Percentiles rank a stretch among this genome's conserved stretches.
Conservation (phyloP, 1,139 yeast species). For the Blastobotrys indianensis region DNA sequence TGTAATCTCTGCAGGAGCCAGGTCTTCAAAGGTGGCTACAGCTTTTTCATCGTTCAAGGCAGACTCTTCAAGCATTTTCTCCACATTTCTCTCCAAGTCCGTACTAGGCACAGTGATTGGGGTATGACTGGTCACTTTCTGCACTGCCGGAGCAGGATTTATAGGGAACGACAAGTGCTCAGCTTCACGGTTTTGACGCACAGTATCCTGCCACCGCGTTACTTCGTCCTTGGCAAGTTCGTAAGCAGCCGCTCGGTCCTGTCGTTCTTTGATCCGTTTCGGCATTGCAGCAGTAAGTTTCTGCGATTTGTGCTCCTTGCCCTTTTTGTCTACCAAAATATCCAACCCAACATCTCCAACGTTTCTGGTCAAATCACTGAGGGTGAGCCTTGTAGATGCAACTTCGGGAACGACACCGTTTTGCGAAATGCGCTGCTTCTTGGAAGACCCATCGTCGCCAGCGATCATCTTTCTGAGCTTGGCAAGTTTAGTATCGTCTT, state of each 20-base stretch:
- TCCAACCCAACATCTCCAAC: conserved; percentile 40
- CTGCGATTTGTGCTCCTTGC: conserved; percentile 29
- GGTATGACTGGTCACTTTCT: conserved; percentile 47
- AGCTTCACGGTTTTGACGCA: conserved; percentile 71
- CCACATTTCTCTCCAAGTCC: conserved; percentile 64
- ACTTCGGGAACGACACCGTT: no score
- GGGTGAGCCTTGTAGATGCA: conserved; percentile 39
- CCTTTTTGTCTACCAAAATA: conserved; percentile 19
- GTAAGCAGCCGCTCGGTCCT: conserved; percentile 87
- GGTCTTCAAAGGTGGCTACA: conserved; percentile 79
- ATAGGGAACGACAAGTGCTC: conserved; percentile 77
- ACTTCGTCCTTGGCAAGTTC: conserved; percentile 84
- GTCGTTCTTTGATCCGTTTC: conserved; percentile 73
- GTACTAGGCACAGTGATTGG: conserved; percentile 44
- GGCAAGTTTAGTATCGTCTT: conserved; percentile 23
- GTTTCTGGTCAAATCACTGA: conserved; percentile 70
- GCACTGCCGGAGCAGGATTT: conserved; percentile 43
- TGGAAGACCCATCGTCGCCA: conserved; percentile 20
- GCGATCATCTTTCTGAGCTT: conserved; percentile 24
- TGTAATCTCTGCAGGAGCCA: conserved; percentile 66
- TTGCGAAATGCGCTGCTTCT: conserved; percentile 24
- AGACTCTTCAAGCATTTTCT: conserved; percentile 56
- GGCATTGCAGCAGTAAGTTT: conserved; percentile 80
- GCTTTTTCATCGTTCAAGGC: conserved; percentile 64
- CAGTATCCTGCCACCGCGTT: conserved; percentile 80